Evolutionary conservation across 441 rosid genomes (phyloP), one percentile per base, ranked within the genome.

Genomic region (Croton setiger): DNA sequence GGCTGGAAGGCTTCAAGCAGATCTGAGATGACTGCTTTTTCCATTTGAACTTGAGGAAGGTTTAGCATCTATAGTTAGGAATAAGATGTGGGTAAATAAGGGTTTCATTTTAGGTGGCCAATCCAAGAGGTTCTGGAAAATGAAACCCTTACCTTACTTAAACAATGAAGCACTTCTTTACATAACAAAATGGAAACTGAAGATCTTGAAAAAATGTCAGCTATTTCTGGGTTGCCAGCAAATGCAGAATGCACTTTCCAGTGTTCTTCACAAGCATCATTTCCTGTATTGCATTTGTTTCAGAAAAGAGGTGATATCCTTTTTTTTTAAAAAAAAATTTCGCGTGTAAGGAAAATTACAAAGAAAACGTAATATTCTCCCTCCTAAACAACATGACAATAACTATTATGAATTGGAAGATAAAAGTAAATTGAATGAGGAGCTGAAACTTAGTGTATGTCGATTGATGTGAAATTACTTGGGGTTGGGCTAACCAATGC

Each of bases 1-100:
- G 87, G 80, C 81, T 90, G 94, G 79, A 90, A 86, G 60, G 90
- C 88, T 82, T 79, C 69, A 55, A 92, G 84, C 63, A 92, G 83
- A 80, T 85, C 83, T 61, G 78, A 72, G 45, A 89, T 78, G 78
- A 82, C 71, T 73, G 75, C 60, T 69, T 75, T 79, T 75, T 86
- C 85, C 72, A 58, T 78, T 74, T 79, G 87, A 76, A 84, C 67
- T 56, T 74, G 87, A 44, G 84, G 79, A 76, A 92, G 82, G 80
- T 73, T 76, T 69, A 92, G 67, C 76, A 90, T 80, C 98, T 92
- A 83, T 43, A 55, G 67, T 71, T 27, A 59, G 59, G 23, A 55
- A 60, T 12, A 56, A 17, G 7, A 48, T 45, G 35, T 21, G 23
- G 48, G 35, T 52, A 27, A 17, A 66, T 52, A 27, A 17, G 36